These are phyloP conservation scores for Oryza punctata DNA, from an alignment of 176 grass and related monocot species.

Conservation along the genomic window DNA sequence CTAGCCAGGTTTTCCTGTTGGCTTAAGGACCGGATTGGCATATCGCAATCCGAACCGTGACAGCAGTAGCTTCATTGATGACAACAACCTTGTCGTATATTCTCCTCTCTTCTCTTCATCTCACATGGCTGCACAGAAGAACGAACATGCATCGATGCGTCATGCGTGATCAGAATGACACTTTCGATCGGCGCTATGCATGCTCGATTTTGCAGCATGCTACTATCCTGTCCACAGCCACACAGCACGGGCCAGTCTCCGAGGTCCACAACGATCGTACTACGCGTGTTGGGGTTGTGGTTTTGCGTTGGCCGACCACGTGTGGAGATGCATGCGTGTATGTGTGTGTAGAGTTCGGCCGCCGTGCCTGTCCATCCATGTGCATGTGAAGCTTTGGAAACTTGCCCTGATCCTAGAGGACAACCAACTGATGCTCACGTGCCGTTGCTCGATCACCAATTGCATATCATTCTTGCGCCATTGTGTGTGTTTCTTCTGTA, in stretches of 20 bases:
- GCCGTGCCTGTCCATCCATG: neutral
- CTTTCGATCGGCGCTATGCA: constrained; percentile 23
- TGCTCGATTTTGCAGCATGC: neutral
- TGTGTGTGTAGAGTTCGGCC: neutral
- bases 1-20: neutral
- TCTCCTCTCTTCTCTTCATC: too few species aligned
- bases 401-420: neutral
- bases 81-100: neutral
- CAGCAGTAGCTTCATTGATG: neutral
- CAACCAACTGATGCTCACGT: neutral
- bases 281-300: neutral
- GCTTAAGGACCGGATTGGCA: neutral
- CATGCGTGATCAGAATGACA: neutral
- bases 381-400: neutral
- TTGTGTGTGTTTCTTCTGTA: neutral
- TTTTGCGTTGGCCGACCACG: neutral
- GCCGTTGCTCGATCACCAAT: too few species aligned
- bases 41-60: neutral
- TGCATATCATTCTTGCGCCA: neutral
- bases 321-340: neutral
- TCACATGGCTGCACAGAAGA: constrained; percentile 3
- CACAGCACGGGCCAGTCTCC: too few species aligned
- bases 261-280: neutral
- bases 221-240: too few species aligned
- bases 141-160: neutral